A percentile compares a stretch with the other conserved stretches of the same genome.
Evolutionary conservation across 163 green algal genomes (phyloP).

Genomic region (Scenedesmus sp.): DNA sequence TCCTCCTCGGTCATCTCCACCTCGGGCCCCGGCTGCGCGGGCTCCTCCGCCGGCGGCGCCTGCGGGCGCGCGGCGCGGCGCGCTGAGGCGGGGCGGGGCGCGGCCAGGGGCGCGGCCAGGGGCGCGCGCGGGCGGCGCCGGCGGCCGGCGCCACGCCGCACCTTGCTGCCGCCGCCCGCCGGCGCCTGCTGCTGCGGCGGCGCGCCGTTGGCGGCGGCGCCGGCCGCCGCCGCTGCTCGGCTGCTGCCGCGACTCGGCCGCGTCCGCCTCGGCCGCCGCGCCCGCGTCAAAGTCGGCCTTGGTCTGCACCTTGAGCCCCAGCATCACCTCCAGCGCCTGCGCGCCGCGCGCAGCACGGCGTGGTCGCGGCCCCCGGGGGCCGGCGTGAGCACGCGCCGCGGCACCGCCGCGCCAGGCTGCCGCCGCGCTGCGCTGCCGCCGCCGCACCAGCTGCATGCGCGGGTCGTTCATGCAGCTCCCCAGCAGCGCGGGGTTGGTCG

Average conservation of each 20-base stretch:
- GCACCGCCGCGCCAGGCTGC: no score
- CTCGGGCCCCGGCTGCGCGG: neutral
- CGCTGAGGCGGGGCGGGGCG: no score
- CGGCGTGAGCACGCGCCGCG: no score
- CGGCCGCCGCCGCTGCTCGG: constrained; percentile 15
- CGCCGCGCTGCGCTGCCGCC: no score
- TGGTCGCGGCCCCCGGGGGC: no score
- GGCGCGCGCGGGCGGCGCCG: no score
- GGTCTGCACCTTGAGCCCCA: constrained; percentile 81
- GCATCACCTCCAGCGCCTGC: constrained; percentile 72
- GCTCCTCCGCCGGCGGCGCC: neutral
- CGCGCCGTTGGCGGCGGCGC: neutral
- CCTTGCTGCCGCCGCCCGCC: constrained; percentile 2
- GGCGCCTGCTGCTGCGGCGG: neutral
- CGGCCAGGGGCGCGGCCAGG: no score
- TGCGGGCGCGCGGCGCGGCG: neutral
- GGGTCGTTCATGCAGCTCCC: constrained; percentile 33
- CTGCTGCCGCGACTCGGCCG: constrained; percentile 13
- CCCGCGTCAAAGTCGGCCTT: constrained; percentile 17
- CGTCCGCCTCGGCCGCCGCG: constrained; percentile 21
- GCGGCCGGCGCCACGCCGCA: no score
- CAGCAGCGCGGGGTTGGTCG: constrained; percentile 21
- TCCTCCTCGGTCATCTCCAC: constrained; percentile 39
- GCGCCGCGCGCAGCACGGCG: neutral
- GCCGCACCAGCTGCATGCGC: constrained; percentile 34